Evolutionary conservation across 2,329 filamentous ascomycete species (phyloP), one percentile per base, ranked within the genome.

Genomic region (Cyphellophora europaea): DNA sequence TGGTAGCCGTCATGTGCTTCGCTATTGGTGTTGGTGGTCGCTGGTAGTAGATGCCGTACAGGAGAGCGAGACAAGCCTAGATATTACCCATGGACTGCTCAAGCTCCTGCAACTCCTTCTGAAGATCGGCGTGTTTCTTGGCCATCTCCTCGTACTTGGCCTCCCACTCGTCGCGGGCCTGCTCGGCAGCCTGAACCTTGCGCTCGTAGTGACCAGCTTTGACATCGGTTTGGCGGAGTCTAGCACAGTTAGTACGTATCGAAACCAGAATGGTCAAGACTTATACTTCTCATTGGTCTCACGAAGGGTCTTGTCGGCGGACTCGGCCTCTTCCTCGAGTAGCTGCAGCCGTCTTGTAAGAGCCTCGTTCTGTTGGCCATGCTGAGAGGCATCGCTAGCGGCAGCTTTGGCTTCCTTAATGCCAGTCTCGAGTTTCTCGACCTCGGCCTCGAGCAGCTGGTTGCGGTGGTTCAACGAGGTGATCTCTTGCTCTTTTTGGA

Each of bases 201-300:
- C 91, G 91, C 72, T 98, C 91, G 67, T 89, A 96, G 72, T 98
- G 89, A 55, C 89, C 91, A 56, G 89, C 88, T 75, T 96, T 96
- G 69, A 96, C 87, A 62, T 98, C 91, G 68, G 91, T 95, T 71
- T 94, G 88, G 63, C 91, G 88, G 58, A 96, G 85, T 71, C 91
- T 98, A 52, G 23, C 11, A 36, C 8, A 15, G 27, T 30, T 23
- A 18, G 18, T 37, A 19, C 36, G 13, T 29, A 30, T 33, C 29
- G 19, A 18, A 14, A 33, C 28, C 29, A 29, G 40, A 38, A 19
- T 19, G 19, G 13, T 8, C 28, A 8, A 17, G 35, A 35, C 35
- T 69, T 84, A 57, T 79, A 98, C 91, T 95, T 96, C 70, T 98
- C 91, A 67, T 94, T 96, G 57, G 87, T 82, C 71, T 96, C 91